Evolutionary conservation across 1,284 basidiomycete genomes (phyloP), one percentile per base, ranked within the genome.

Genomic region (Xanthoconium separans): DNA sequence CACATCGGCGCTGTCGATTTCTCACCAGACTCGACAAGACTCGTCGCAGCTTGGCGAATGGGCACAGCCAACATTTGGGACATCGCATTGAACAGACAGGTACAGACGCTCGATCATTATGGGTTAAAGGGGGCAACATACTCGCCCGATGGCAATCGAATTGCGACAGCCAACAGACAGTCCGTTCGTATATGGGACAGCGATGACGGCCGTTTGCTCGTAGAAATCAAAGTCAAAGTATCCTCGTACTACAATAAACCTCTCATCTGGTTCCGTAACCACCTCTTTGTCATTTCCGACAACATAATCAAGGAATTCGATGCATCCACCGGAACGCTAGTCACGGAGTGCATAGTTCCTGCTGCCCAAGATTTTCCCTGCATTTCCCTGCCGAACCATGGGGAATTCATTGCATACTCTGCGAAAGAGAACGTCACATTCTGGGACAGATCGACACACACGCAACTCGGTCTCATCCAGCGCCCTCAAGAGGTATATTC

Each of bases 321-420:
- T 0, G 18, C 37, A 0, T 11, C 37, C 18, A 39, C 37, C 1
- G 4, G 18, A 11, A 18, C 18, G 6, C 8, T 6, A 3, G 18
- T 20, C 37, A 6, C 18, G 2, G 37, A 39, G 37, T 39, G 37
- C n/a, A n/a, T 2, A 6, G 37, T 39, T 20, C 37, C 37, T 10
- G 0, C 11, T 20, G 6, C 0, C 37, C 2, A 12, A n/a, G 0
- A 11, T 13, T 37, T 27, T 27, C 27, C 36, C 1, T 9, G 8
- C 36, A 37, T 37, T 5, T 3, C 7, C 2, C n/a, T 8, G 16
- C n/a, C 16, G 3, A 1, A 4, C 4, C 16, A 10, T 18, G n/a
- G 36, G n/a, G 10, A n/a, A 37, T 18, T 10, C n/a, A 18, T 37
- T 13, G n/a, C 9, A 11, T 18, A 37, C 36, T 37, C 36, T 37